Percentiles rank a stretch among this genome's conserved stretches.
Evolutionary conservation across 352 stramenopile genomes (phyloP).

Genomic region (Pythium phragmiticola): DNA sequence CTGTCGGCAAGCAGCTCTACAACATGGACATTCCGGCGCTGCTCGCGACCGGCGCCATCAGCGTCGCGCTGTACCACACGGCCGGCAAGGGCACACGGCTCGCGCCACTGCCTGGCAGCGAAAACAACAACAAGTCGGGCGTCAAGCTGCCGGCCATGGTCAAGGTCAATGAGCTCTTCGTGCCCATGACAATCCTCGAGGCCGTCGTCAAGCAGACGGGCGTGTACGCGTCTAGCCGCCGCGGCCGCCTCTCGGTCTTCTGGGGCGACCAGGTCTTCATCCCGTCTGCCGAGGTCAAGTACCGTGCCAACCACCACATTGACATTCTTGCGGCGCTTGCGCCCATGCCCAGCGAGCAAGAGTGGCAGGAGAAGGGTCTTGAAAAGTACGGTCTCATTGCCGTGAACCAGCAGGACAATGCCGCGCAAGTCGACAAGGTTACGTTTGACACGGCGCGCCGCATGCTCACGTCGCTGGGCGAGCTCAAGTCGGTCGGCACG

Average conservation of each 20-base stretch:
- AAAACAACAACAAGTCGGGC: slow-evolving; percentile 99
- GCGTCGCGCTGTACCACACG: slow-evolving; percentile 96
- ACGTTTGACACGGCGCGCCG: slow-evolving; percentile 94
- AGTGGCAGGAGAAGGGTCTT: slow-evolving; percentile 95
- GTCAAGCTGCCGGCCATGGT: slow-evolving; percentile 97
- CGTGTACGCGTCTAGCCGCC: slow-evolving; percentile 94
- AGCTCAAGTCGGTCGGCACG: slow-evolving; percentile 94
- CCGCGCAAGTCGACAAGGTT: slow-evolving; percentile 97
- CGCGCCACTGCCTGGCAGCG: slow-evolving; percentile 93
- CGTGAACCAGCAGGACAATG: slow-evolving; percentile 91
- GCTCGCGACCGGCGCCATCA: slow-evolving; percentile 79
- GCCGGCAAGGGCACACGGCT: slow-evolving; percentile 97
- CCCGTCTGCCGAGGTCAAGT: slow-evolving; percentile 90
- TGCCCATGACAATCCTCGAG: slow-evolving; percentile 97
- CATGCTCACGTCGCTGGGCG: slow-evolving; percentile 91
- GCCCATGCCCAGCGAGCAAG: slow-evolving; percentile 90
- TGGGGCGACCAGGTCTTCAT: slow-evolving; percentile 99
- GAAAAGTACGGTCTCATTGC: slow-evolving; percentile 99
- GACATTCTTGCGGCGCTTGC: slow-evolving; percentile 97
- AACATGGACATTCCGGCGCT: slow-evolving; percentile 82
- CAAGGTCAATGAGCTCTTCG: slow-evolving; percentile 79
- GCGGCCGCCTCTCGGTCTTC: slow-evolving; percentile 95
- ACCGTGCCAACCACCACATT: slow-evolving; percentile 94
- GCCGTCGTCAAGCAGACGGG: slow-evolving; percentile 98
- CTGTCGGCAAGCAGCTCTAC: slow-evolving; percentile 84